Conservation (phyloP, 2,329 filamentous ascomycete species). For the Colletotrichum eremochloae region DNA sequence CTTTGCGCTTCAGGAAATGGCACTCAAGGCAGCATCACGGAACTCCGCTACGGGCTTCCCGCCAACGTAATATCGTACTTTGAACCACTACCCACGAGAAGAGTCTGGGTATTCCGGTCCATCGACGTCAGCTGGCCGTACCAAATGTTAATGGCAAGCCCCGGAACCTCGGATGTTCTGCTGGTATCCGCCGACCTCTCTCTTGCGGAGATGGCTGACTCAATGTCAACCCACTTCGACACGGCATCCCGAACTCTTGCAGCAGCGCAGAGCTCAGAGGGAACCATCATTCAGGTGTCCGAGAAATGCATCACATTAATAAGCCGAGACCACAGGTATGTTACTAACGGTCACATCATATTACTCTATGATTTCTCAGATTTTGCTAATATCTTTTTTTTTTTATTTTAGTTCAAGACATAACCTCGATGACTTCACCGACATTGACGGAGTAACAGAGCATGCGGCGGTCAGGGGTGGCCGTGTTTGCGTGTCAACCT, state of each 20-base stretch:
- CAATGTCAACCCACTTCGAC: slow-evolving; percentile 63
- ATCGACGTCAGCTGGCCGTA: slow-evolving; percentile 49
- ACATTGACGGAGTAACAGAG: slow-evolving; percentile 50
- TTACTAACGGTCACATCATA: neutral
- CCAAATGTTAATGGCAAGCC: slow-evolving; percentile 62
- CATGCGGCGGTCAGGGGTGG: slow-evolving; percentile 58
- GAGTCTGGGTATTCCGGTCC: slow-evolving; percentile 65
- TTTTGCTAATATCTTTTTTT: neutral
- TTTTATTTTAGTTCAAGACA: slow-evolving; percentile 2
- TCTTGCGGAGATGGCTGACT: slow-evolving; percentile 58
- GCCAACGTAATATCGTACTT: slow-evolving; percentile 74
- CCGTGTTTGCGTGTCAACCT: slow-evolving; percentile 59
- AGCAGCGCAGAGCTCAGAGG: slow-evolving; percentile 53
- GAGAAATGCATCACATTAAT: slow-evolving; percentile 60
- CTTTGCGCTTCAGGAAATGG: slow-evolving; percentile 78
- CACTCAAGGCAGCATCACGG: slow-evolving; percentile 72
- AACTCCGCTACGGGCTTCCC: slow-evolving; percentile 78
- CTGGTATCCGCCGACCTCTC: slow-evolving; percentile 63
- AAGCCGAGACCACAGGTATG: slow-evolving; percentile 54
- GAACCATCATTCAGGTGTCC: slow-evolving; percentile 67
- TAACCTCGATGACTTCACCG: slow-evolving; percentile 35
- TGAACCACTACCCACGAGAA: slow-evolving; percentile 63
- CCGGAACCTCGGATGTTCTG: slow-evolving; percentile 62
- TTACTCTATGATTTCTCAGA: neutral
- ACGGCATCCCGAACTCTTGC: slow-evolving; percentile 65